Conservation (phyloP, 208 protist species). For the Crithidia sp. region DNA sequence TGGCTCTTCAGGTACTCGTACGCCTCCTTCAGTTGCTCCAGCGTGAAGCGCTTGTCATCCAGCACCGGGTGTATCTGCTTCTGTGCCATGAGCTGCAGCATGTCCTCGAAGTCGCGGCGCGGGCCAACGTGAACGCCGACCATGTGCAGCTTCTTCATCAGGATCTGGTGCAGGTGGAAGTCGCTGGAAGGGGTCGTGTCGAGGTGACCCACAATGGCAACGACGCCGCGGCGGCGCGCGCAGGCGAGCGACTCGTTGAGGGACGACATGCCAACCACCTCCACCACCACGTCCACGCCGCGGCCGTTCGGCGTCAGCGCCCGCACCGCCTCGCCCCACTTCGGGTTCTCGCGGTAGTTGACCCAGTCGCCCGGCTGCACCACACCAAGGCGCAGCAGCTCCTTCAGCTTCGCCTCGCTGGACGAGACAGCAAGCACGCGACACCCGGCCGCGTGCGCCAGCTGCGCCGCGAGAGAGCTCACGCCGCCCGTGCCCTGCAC, state of each 20-base stretch:
- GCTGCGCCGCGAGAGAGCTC: conserved; percentile 39
- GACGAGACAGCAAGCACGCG: conserved; percentile 38
- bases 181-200: conserved; percentile 2
- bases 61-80: conserved; percentile 30
- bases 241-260: conserved; percentile 32
- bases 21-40: conserved; percentile 24
- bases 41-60: conserved; percentile 18
- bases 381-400: conserved; percentile 29
- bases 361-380: conserved; percentile 34
- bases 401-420: conserved; percentile 29
- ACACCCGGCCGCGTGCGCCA: conserved; percentile 34
- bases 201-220: conserved; percentile 21
- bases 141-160: conserved; percentile 32
- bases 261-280: conserved; percentile 31
- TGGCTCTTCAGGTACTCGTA: conserved; percentile 23
- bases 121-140: conserved; percentile 30
- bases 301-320: conserved; percentile 27
- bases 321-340: conserved; percentile 33
- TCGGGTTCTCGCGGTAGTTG: conserved; percentile 34
- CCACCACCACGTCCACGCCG: conserved; percentile 40
- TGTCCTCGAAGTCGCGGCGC: conserved; percentile 38
- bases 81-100: conserved; percentile 30
- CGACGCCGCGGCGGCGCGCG: conserved; percentile 26
- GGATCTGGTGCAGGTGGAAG: conserved; percentile 16
- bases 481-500: conserved; percentile 47